A percentile compares a stretch with the other conserved stretches of the same genome.
Conservation (phyloP, 441 rosid species). For the Oxalis stricta region DNA sequence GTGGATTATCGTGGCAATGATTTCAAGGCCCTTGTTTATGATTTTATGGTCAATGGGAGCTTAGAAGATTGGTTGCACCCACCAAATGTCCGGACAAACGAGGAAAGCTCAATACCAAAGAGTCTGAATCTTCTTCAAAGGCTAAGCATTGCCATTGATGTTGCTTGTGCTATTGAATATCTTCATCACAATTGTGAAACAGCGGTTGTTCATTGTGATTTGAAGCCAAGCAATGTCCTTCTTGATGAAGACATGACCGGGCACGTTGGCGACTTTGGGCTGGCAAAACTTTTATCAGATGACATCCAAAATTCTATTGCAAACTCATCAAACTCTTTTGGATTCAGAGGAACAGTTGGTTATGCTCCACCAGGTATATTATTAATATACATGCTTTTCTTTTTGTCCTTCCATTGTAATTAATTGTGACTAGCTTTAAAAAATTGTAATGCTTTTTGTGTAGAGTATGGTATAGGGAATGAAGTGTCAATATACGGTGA, state of each 20-base stretch:
- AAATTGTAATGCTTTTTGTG: no score
- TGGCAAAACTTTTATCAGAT: conserved; percentile 6
- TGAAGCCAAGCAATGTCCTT: conserved; percentile 11
- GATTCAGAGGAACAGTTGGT: no score
- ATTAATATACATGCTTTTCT: no score
- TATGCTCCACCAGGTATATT: no score
- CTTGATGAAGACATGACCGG: conserved; percentile 12
- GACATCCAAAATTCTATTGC: no score
- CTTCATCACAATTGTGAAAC: conserved; percentile 3
- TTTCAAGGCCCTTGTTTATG: conserved; percentile 18
- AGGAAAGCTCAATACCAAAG: not conserved
- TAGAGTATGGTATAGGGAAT: no score
- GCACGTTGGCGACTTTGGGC: conserved; percentile 15
- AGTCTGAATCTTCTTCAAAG: conserved; percentile 4
- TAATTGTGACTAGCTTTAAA: no score
- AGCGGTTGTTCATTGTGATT: conserved; percentile 10
- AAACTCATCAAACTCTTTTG: no score
- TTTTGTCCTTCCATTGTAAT: no score
- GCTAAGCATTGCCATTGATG: conserved; percentile 7
- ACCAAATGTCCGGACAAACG: not conserved
- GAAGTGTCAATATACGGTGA: no score
- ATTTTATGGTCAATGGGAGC: conserved; percentile 21
- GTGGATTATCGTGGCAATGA: conserved; percentile 10
- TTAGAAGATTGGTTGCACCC: conserved; percentile 12
- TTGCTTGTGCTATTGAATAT: conserved; percentile 14